Evolutionary conservation across 495 filamentous ascomycete genomes (phyloP).

Genomic region (Tuber melanosporum): DNA sequence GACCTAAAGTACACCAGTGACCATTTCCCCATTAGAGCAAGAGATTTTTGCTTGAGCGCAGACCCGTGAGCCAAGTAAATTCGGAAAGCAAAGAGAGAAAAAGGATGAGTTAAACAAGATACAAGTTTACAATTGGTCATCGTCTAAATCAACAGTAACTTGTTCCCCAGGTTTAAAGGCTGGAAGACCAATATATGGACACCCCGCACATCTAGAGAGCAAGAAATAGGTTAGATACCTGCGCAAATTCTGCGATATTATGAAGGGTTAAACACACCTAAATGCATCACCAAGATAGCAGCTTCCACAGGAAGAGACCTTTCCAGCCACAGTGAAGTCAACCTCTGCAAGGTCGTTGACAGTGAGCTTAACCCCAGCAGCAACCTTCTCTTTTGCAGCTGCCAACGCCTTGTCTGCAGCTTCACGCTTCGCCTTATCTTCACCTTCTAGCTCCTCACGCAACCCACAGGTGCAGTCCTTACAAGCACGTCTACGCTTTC

Average conservation of each 20-base stretch:
- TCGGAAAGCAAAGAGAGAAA: background rate
- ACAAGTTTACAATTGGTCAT: slow-evolving; percentile 64
- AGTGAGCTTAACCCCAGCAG: slow-evolving; percentile 60
- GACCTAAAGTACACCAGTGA: slow-evolving; percentile 1
- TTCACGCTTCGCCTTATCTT: slow-evolving; percentile 64
- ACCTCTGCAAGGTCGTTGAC: slow-evolving; percentile 75
- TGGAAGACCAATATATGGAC: slow-evolving; percentile 87
- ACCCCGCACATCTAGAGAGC: slow-evolving; percentile 53
- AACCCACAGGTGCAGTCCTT: slow-evolving; percentile 98
- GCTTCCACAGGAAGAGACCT: slow-evolving; percentile 86
- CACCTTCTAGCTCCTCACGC: slow-evolving; percentile 66
- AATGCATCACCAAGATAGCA: slow-evolving; percentile 90
- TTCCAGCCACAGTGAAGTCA: slow-evolving; percentile 93
- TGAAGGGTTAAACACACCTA: slow-evolving; percentile 50
- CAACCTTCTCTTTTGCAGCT: slow-evolving; percentile 50
- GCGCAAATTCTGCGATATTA: no score
- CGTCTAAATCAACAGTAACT: slow-evolving; percentile 75
- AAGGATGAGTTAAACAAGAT: slow-evolving; percentile 4
- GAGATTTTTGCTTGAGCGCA: slow-evolving; percentile 8
- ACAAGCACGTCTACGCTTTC: slow-evolving; percentile 84
- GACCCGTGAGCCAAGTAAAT: slow-evolving; percentile 12
- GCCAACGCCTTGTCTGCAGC: slow-evolving; percentile 57
- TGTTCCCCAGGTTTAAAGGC: slow-evolving; percentile 96
- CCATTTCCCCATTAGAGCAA: background rate
- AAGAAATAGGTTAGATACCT: background rate